Evolutionary conservation across 2,329 filamentous ascomycete species (phyloP).

Genomic region (Amesomyces nigricolor): DNA sequence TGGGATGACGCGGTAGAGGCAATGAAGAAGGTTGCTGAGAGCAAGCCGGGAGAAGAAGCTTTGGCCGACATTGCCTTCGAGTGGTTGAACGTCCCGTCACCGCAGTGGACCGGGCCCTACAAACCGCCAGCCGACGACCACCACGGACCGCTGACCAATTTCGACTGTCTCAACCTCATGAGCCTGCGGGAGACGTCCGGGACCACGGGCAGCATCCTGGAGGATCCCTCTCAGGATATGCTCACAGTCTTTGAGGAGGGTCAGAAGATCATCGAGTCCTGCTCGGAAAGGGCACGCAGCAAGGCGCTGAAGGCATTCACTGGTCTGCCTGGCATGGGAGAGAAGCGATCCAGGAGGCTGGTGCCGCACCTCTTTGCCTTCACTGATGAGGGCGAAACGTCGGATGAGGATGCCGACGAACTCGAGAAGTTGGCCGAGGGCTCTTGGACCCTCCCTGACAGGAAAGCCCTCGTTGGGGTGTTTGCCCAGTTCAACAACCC

Average conservation of each 20-base stretch:
- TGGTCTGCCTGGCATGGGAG: conserved; percentile 68
- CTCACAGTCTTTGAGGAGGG: conserved; percentile 57
- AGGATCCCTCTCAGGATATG: conserved; percentile 53
- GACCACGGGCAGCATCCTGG: conserved; percentile 47
- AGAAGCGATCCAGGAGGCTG: conserved; percentile 77
- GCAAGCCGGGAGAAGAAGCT: conserved; percentile 64
- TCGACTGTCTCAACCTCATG: conserved; percentile 74
- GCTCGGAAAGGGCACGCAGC: conserved; percentile 56
- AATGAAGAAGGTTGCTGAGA: conserved; percentile 67
- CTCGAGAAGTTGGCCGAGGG: conserved; percentile 35
- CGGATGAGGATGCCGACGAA: conserved; percentile 32
- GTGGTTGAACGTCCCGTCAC: conserved; percentile 63
- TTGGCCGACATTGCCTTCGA: conserved; percentile 68
- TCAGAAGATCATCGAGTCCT: conserved; percentile 49
- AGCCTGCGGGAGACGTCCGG: conserved; percentile 50
- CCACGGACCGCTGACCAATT: conserved; percentile 57
- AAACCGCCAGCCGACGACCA: conserved; percentile 31
- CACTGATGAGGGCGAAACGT: conserved; percentile 52
- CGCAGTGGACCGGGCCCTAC: conserved; percentile 45
- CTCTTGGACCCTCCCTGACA: conserved; percentile 70
- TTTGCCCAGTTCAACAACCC: conserved; percentile 86
- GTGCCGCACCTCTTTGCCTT: conserved; percentile 83
- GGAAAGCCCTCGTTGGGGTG: conserved; percentile 74
- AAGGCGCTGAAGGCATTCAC: conserved; percentile 77
- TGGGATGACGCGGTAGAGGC: conserved; percentile 80